Conservation (phyloP, 108 stramenopile genomes). For the Skeletonema grethae region DNA sequence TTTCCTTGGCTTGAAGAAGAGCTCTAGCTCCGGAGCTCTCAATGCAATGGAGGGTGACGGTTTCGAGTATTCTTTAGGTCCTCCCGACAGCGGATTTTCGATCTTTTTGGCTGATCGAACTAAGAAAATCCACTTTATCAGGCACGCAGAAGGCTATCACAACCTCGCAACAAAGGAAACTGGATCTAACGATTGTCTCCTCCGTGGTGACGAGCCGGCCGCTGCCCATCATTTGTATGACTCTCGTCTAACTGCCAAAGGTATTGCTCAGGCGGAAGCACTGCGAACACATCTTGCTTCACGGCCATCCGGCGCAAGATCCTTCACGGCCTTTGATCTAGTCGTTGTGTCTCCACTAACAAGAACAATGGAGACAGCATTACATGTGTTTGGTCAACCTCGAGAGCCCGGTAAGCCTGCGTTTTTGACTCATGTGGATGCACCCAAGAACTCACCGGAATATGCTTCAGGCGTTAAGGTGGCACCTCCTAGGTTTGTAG, state of each 20-base stretch:
- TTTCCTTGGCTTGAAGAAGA: neutral
- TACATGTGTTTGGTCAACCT: constrained; percentile 28
- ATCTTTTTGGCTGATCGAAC: constrained; percentile 37
- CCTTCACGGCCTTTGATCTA: constrained; percentile 40
- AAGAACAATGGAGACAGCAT: constrained; percentile 67
- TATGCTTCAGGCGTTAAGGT: neutral
- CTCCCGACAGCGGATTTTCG: constrained; percentile 24
- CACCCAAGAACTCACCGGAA: constrained; percentile 5
- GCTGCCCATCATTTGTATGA: constrained; percentile 31
- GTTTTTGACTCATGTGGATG: constrained; percentile 15
- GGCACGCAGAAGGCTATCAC: constrained; percentile 77
- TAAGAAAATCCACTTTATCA: constrained; percentile 57
- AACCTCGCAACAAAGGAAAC: constrained; percentile 63
- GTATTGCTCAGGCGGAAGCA: constrained; percentile 26
- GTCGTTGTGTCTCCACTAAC: constrained; percentile 69
- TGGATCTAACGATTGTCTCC: constrained; percentile 49
- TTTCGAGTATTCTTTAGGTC: constrained; percentile 25
- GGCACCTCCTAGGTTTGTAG: neutral
- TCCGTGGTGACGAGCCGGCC: constrained; percentile 29
- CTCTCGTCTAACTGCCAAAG: constrained; percentile 30
- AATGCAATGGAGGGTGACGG: constrained; percentile 28
- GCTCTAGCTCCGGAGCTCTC: neutral
- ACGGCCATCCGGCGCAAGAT: constrained; percentile 12
- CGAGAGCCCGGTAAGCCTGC: constrained; percentile 22
- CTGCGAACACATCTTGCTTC: constrained; percentile 4